phyloP scores from a whole-genome alignment of 1,284 basidiomycete genomes.

The Boletellus deceptivus region DNA sequence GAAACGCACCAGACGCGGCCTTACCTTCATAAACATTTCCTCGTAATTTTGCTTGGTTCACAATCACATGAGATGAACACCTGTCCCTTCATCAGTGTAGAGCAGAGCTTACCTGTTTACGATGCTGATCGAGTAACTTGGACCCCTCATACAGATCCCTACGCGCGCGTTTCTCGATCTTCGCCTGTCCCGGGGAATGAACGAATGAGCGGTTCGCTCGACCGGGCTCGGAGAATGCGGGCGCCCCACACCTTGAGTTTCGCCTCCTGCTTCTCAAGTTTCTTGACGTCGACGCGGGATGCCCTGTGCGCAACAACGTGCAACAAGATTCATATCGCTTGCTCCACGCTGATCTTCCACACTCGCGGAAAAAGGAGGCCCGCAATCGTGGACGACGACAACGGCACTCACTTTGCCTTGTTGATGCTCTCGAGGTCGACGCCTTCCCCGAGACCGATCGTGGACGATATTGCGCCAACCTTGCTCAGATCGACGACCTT shows the following conservation, averaged over 20 bases:
- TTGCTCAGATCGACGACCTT: slow-evolving; percentile 95
- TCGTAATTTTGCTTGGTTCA: slow-evolving; percentile 84
- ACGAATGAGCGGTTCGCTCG: background rate
- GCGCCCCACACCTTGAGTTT: slow-evolving; percentile 72
- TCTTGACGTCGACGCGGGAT: slow-evolving; percentile 95
- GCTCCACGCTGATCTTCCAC: slow-evolving; percentile 1
- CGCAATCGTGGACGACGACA: background rate
- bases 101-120: slow-evolving; percentile 67
- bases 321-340: slow-evolving; percentile 13
- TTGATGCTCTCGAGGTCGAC: slow-evolving; percentile 94
- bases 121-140: slow-evolving; percentile 90
- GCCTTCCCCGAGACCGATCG: slow-evolving; percentile 80
- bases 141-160: slow-evolving; percentile 94
- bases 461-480: slow-evolving; percentile 76
- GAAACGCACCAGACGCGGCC: background rate
- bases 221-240: background rate
- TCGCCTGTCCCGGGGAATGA: slow-evolving; percentile 54
- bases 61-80: slow-evolving; percentile 7
- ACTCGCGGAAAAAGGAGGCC: background rate
- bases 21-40: slow-evolving; percentile 95
- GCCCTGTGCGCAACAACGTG: slow-evolving; percentile 50
- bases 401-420: slow-evolving; percentile 80
- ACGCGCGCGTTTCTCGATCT: slow-evolving; percentile 92
- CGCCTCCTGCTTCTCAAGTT: slow-evolving; percentile 97
- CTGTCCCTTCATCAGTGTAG: background rate